Percentiles rank a stretch among this genome's conserved stretches.
Conservation (phyloP, 1,284 basidiomycete species). For the Ustilago curta region DNA sequence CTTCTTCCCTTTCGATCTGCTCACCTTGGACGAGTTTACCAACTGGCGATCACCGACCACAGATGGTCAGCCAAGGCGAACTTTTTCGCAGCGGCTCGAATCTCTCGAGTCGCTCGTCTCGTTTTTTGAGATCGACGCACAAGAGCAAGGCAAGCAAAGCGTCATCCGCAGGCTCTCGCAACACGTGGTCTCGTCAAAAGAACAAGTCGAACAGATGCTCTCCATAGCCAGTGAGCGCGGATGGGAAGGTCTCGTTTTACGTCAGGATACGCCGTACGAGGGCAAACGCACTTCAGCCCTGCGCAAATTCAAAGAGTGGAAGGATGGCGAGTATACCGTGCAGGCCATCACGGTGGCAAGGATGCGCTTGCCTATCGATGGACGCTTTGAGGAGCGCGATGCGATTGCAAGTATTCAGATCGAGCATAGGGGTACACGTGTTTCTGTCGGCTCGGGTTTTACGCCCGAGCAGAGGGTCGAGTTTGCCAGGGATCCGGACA, state of each 20-base stretch:
- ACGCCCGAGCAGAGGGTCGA: slow-evolving; percentile 47
- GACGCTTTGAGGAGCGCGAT: slow-evolving; percentile 35
- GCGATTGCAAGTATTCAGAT: slow-evolving; percentile 51
- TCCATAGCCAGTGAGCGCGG: slow-evolving; percentile 26
- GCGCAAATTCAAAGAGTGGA: slow-evolving; percentile 55
- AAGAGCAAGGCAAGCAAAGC: slow-evolving; percentile 4
- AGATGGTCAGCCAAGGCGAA: not conserved
- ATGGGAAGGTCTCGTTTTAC: slow-evolving; percentile 59
- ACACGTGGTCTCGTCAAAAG: slow-evolving; percentile 10
- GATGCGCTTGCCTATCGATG: slow-evolving; percentile 56
- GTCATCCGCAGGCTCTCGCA: slow-evolving; percentile 47
- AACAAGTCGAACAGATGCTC: slow-evolving; percentile 24
- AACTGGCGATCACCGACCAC: slow-evolving; percentile 28
- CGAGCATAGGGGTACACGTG: slow-evolving; percentile 41
- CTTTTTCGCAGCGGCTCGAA: slow-evolving; percentile 35
- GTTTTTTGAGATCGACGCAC: slow-evolving; percentile 22
- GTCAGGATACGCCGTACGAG: slow-evolving; percentile 50
- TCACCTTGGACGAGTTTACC: slow-evolving; percentile 52
- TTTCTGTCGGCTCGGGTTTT: slow-evolving; percentile 57
- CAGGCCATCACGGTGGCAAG: slow-evolving; percentile 29
- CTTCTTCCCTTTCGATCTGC: slow-evolving; percentile 55
- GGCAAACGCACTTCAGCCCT: slow-evolving; percentile 52
- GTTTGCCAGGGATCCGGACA: slow-evolving; percentile 43
- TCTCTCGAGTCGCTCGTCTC: slow-evolving; percentile 26
- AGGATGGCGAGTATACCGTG: slow-evolving; percentile 58